These are phyloP conservation scores for Emericellopsis cladophorae DNA, from an alignment of 2,329 filamentous ascomycete species.

Conservation along the genomic window DNA sequence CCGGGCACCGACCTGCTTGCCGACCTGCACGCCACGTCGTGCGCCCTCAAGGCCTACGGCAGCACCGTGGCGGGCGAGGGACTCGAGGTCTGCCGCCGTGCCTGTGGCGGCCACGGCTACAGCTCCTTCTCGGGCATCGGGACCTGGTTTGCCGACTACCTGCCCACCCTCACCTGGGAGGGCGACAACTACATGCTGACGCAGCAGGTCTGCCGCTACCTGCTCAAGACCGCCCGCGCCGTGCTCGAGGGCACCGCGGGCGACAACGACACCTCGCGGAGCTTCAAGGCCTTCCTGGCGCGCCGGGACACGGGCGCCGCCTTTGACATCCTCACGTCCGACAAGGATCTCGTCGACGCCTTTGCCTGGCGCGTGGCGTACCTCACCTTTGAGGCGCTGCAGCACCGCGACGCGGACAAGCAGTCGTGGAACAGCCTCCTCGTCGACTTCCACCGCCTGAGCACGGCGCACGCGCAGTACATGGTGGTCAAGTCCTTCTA, in stretches of 20 bases:
- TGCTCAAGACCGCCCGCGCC: constrained; percentile 59
- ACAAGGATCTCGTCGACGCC: constrained; percentile 58
- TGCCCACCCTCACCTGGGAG: constrained; percentile 55
- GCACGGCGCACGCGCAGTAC: constrained; percentile 65
- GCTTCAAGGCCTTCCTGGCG: constrained; percentile 51
- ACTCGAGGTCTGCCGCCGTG: constrained; percentile 2
- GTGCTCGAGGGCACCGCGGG: constrained; percentile 50
- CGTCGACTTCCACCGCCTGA: constrained; percentile 66
- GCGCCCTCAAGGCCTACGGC: constrained; percentile 2
- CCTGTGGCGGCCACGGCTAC: constrained; percentile 3
- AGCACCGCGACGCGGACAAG: constrained; percentile 63
- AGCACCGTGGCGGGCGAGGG: constrained; percentile 1
- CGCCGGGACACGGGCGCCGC: constrained; percentile 59
- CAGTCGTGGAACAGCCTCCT: constrained; percentile 66
- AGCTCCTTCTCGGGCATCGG: constrained; percentile 32
- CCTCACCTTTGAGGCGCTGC: constrained; percentile 63
- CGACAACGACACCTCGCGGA: constrained; percentile 52
- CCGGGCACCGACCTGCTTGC: constrained; percentile 1
- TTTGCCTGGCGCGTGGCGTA: constrained; percentile 66
- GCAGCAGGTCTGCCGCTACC: constrained; percentile 62
- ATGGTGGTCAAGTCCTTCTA: constrained; percentile 66
- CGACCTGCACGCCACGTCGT: constrained; percentile 2
- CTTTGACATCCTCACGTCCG: constrained; percentile 60
- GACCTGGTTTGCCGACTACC: constrained; percentile 64
- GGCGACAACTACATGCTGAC: constrained; percentile 72